A percentile compares a stretch with the other conserved stretches of the same genome.
These are phyloP conservation scores for Protoeuglena noctilucae DNA, from an alignment of 139 green algal genomes.

Conservation along the genomic window DNA sequence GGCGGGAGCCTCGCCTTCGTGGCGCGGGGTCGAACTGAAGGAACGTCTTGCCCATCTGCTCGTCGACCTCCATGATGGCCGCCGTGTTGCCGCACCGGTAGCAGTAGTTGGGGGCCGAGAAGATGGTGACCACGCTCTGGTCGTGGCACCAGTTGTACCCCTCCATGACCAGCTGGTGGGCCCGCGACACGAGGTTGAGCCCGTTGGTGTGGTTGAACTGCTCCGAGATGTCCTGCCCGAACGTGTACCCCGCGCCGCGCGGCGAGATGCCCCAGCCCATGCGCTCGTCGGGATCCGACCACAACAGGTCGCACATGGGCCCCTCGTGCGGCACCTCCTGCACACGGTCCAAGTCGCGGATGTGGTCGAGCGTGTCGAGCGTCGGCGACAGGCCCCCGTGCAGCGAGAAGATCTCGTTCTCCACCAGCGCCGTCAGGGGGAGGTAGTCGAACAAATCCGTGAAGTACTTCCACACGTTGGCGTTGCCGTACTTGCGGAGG, in stretches of 20 bases:
- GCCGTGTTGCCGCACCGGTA: conserved; percentile 88
- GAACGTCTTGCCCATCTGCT: conserved; percentile 73
- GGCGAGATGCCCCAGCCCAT: conserved; percentile 95
- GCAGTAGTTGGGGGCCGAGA: conserved; percentile 98
- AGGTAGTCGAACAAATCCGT: conserved; percentile 99
- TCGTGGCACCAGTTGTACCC: conserved; percentile 94
- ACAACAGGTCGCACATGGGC: conserved; percentile 98
- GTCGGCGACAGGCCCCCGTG: conserved; percentile 90
- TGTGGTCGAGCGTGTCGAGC: conserved; percentile 92
- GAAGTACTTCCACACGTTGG: conserved; percentile 96
- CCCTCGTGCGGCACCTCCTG: conserved; percentile 92
- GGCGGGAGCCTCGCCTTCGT: conserved; percentile 73
- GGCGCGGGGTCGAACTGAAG: conserved; percentile 95
- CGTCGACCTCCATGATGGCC: conserved; percentile 96
- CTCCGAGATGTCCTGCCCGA: conserved; percentile 94
- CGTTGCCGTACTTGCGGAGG: conserved; percentile 94
- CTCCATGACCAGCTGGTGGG: conserved; percentile 99
- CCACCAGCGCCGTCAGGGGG: conserved; percentile 84
- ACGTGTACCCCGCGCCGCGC: conserved; percentile 94
- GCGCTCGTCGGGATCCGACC: conserved; percentile 92
- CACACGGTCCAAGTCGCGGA: conserved; percentile 78
- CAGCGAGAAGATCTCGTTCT: conserved; percentile 94
- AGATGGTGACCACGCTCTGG: conserved; percentile 94
- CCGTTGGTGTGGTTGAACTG: conserved; percentile 97
- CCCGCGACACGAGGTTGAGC: conserved; percentile 78